Evolutionary conservation across 1,284 basidiomycete species (phyloP), one percentile per base, ranked within the genome.

Genomic region (Boletellus sp.): DNA sequence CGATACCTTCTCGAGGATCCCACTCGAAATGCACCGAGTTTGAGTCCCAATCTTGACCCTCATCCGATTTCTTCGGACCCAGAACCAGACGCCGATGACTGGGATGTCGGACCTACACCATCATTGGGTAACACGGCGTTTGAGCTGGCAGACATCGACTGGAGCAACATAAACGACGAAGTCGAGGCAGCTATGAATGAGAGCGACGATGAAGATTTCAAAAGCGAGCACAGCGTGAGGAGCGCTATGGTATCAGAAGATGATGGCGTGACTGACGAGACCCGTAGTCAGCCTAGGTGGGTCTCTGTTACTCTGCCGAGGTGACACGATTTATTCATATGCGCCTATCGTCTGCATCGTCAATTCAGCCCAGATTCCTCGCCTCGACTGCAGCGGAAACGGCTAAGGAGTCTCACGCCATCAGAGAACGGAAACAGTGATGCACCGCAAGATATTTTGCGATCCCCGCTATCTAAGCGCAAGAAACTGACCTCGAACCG

Each of bases 121-220:
- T 61, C 54, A n/a, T n/a, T n/a, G 38, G 64, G 68, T 8, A 58
- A 56, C 60, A 19, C 58, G 16, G 62, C 57, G 26, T 66, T 87
- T 50, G 76, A 78, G 59, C 72, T 82, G 43, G 74, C 74, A 47
- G 77, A 76, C 32, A 79, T 86, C 51, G 76, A 88, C 64, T 93
- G 91, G 90, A 80, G 82, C 52, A 85, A 85, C 58, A 85, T 90
- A 53, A 88, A 91, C 58, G 81, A 89, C 56, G 92, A 93, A 67
- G 86, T 93, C n/a, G 89, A 93, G 52, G 91, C 85, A 37, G 87
- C 88, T 35, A 83, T 91, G 79, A 83, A 85, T 54, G 88, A 91
- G 71, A 86, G 82, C 57, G 86, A 88, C 56, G 78, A 76, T 22
- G 72, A 71, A 8, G 69, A 68, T 35, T 51, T 56, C 26, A 56